Percentiles rank a stretch among this genome's conserved stretches.
Evolutionary conservation across 2,329 filamentous ascomycete species (phyloP).

Genomic region (Aspergillus vadensis): DNA sequence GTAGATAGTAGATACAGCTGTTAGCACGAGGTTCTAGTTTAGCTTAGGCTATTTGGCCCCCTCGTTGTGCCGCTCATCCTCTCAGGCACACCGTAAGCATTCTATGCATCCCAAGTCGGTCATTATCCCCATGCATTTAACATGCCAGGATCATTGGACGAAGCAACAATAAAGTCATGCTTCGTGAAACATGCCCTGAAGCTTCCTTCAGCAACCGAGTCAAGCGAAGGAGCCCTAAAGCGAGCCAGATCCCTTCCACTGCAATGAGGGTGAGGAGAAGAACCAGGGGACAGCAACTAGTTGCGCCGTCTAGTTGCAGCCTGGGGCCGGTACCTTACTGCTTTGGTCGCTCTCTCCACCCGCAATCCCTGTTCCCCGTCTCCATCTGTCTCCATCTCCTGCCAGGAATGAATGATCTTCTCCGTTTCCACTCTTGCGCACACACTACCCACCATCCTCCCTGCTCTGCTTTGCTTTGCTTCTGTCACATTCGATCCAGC

Average conservation of each 20-base stretch:
- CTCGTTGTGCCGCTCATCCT: background rate
- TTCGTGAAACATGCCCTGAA: background rate
- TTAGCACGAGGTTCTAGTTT: too few relatives aligned
- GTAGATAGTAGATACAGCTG: too few relatives aligned
- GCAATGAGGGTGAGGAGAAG: background rate
- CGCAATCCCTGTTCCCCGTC: background rate
- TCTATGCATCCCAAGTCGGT: background rate
- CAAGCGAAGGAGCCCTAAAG: background rate
- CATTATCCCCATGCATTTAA: background rate
- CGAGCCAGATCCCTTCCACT: background rate
- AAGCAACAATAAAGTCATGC: background rate
- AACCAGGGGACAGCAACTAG: background rate
- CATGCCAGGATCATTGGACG: background rate
- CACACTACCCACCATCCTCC: background rate
- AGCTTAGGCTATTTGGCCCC: background rate
- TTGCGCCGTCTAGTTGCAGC: background rate
- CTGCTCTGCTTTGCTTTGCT: background rate
- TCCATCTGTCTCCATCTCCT: background rate
- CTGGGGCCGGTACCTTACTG: constrained; percentile 4
- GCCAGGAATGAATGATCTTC: background rate
- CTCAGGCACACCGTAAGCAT: background rate
- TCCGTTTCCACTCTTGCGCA: background rate
- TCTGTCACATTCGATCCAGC: background rate
- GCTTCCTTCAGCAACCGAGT: background rate
- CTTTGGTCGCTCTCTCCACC: background rate